These are phyloP conservation scores for Blastocystis sp. DNA, from an alignment of 352 stramenopile genomes.

Conservation along the genomic window DNA sequence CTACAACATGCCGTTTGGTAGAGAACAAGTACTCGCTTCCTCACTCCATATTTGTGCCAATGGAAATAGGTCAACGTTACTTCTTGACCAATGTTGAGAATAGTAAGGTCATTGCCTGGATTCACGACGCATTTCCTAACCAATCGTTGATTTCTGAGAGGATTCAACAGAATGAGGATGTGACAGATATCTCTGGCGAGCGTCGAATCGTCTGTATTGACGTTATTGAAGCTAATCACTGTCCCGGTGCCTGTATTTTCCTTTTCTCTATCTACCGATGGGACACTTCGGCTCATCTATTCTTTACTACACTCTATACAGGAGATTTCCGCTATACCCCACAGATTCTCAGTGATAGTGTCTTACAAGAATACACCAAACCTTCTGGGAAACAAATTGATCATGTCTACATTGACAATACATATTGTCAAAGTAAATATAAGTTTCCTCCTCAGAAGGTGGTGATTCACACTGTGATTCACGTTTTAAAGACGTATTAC, in stretches of 20 bases:
- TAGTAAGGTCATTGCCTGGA: background rate
- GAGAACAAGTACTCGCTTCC: background rate
- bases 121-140: too few relatives aligned
- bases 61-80: background rate
- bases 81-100: background rate
- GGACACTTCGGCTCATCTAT: background rate
- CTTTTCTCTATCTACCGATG: constrained; percentile 26
- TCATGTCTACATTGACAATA: constrained; percentile 5
- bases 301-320: constrained; percentile 15
- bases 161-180: background rate
- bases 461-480: background rate
- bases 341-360: background rate
- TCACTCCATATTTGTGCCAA: background rate
- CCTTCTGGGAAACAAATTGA: background rate
- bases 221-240: constrained; percentile 21
- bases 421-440: constrained; percentile 16
- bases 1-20: constrained; percentile 12
- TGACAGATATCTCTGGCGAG: background rate
- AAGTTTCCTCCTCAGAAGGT: background rate
- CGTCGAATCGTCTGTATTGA: background rate
- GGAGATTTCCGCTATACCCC: background rate
- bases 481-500: constrained; percentile 7
- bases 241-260: constrained; percentile 41
- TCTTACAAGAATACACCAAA: background rate
- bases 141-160: background rate